These are phyloP conservation scores for Xylaria sp. DNA, from an alignment of 2,329 filamentous ascomycete genomes.

Conservation along the genomic window DNA sequence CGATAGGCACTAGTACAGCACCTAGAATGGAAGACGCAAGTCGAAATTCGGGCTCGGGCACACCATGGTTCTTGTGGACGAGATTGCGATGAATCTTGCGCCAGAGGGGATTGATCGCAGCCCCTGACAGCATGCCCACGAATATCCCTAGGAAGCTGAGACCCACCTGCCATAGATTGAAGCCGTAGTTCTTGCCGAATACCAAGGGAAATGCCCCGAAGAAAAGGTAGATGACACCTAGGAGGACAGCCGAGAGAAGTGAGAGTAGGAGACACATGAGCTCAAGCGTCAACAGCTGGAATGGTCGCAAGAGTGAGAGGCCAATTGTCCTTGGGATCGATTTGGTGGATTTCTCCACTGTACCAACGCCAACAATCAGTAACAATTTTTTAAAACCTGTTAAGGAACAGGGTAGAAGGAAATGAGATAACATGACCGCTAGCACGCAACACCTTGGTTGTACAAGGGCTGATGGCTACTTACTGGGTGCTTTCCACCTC, in stretches of 20 bases:
- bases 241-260: slow-evolving; percentile 83
- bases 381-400: not conserved
- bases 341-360: slow-evolving; percentile 73
- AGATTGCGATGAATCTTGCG: slow-evolving; percentile 68
- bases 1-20: slow-evolving; percentile 80
- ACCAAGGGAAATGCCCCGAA: slow-evolving; percentile 89
- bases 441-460: not conserved
- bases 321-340: slow-evolving; percentile 73
- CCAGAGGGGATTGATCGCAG: slow-evolving; percentile 75
- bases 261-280: slow-evolving; percentile 88
- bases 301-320: slow-evolving; percentile 72
- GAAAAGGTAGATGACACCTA: slow-evolving; percentile 90
- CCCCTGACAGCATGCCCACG: slow-evolving; percentile 73
- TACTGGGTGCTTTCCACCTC: slow-evolving; percentile 75
- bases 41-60: slow-evolving; percentile 86
- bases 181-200: slow-evolving; percentile 78
- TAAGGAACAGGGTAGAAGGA: no score
- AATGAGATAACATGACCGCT: not conserved
- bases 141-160: slow-evolving; percentile 79
- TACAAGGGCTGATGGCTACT: slow-evolving; percentile 9
- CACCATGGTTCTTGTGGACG: slow-evolving; percentile 61
- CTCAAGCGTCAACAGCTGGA: slow-evolving; percentile 82
- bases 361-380: slow-evolving; percentile 2
- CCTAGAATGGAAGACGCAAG: slow-evolving; percentile 80
- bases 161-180: slow-evolving; percentile 83